Conservation (phyloP, 805 yeast genomes). For the Wickerhamiella vanderwaltii region DNA sequence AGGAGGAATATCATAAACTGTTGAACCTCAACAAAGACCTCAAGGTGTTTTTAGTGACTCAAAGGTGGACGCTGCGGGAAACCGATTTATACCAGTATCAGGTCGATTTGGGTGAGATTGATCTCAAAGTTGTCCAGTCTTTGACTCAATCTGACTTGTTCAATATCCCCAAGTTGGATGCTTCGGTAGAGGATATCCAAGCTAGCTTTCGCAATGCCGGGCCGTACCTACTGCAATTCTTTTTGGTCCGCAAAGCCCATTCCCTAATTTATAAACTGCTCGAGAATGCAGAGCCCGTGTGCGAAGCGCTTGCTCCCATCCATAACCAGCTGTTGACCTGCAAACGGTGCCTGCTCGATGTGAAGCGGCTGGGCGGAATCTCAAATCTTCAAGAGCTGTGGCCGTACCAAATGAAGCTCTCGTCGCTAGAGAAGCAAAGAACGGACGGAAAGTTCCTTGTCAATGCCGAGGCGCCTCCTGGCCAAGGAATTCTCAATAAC, state of each 20-base stretch:
- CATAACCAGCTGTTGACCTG: conserved; percentile 91
- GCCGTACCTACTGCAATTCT: conserved; percentile 29
- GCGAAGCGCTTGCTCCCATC: conserved; percentile 83
- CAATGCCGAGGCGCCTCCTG: conserved; percentile 87
- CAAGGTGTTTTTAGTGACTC: conserved; percentile 75
- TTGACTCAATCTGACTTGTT: conserved; percentile 10
- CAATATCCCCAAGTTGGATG: background rate
- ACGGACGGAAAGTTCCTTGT: conserved; percentile 86
- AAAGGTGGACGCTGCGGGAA: conserved; percentile 95
- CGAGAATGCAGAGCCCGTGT: conserved; percentile 89
- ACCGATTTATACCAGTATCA: conserved; percentile 85
- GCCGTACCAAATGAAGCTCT: conserved; percentile 91
- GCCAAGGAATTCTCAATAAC: conserved; percentile 92
- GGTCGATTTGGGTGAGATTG: conserved; percentile 58
- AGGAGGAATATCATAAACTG: conserved; percentile 51
- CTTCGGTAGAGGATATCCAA: background rate
- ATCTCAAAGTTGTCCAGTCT: conserved; percentile 22
- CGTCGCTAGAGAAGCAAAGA: conserved; percentile 75
- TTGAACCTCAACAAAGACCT: conserved; percentile 56
- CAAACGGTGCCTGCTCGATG: conserved; percentile 76
- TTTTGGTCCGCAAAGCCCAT: conserved; percentile 78
- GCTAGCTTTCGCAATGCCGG: background rate
- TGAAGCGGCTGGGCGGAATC: conserved; percentile 86
- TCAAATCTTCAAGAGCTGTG: conserved; percentile 78
- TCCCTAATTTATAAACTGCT: conserved; percentile 79